phyloP scores from a whole-genome alignment of 306 rosid species.

The Ziziphus jujuba region DNA sequence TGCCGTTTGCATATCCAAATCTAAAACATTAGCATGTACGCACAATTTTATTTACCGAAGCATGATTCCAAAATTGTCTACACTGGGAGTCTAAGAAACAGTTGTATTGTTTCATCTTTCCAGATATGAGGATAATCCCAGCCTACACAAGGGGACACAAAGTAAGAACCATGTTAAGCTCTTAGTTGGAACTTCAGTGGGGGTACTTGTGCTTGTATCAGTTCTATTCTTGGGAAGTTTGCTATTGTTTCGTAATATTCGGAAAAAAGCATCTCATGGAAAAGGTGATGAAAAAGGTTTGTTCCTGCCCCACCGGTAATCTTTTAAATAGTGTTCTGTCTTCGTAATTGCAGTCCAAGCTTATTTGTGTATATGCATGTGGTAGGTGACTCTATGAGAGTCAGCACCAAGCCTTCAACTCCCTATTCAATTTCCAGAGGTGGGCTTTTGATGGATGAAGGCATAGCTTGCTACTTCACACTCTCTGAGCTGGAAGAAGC shows the following conservation, averaged over 20 bases:
- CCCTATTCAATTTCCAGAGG: conserved; percentile 55
- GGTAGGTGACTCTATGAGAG: conserved; percentile 61
- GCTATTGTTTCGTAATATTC: conserved; percentile 40
- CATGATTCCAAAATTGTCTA: not conserved
- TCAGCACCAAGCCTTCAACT: conserved; percentile 59
- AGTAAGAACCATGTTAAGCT: conserved; percentile 57
- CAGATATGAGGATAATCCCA: conserved; percentile 67
- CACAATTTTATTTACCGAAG: not conserved
- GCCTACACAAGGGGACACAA: conserved; percentile 41
- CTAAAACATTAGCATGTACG: not conserved
- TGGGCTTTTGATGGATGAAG: conserved; percentile 74
- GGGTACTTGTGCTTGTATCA: conserved; percentile 50
- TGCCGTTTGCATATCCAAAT: not conserved
- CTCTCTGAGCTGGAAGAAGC: conserved; percentile 81
- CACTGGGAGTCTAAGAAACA: not conserved
- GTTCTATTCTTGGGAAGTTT: conserved; percentile 60
- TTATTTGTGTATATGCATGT: conserved; percentile 21
- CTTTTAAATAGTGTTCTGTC: conserved; percentile 4
- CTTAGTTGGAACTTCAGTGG: conserved; percentile 65
- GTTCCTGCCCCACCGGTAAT: conserved; percentile 6
- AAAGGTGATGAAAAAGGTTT: conserved; percentile 59
- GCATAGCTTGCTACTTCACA: conserved; percentile 69
- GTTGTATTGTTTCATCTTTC: conserved; percentile 20
- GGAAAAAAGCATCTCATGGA: conserved; percentile 41
- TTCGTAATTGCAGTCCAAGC: conserved; percentile 17